phyloP scores from a whole-genome alignment of 2,329 filamentous ascomycete species.

The Trichophyton simii region DNA sequence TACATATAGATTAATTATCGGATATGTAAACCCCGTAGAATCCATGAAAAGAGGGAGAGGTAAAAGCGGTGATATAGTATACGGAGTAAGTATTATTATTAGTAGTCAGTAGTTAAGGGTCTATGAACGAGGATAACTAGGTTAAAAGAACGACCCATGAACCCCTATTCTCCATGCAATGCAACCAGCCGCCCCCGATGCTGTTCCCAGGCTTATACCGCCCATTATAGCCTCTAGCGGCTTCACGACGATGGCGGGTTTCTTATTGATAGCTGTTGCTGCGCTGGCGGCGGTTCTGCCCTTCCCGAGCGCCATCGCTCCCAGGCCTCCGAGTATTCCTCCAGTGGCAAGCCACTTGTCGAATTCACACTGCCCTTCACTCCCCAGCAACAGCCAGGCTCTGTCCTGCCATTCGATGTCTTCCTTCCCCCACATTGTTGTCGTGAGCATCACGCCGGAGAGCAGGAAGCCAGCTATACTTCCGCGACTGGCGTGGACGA shows the following conservation, averaged over 20 bases:
- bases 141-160: neutral
- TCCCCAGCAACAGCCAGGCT: slow-evolving; percentile 8
- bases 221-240: slow-evolving; percentile 3
- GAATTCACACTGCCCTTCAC: slow-evolving; percentile 5
- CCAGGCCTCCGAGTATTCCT: slow-evolving; percentile 5
- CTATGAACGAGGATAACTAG: no score
- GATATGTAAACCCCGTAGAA: neutral
- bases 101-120: no score
- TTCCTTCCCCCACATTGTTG: slow-evolving; percentile 7
- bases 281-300: slow-evolving; percentile 1
- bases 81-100: no score
- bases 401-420: slow-evolving; percentile 11
- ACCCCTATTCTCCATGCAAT: slow-evolving; percentile 9
- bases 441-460: slow-evolving; percentile 2
- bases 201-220: slow-evolving; percentile 8
- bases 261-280: neutral
- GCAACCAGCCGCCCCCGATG: slow-evolving; percentile 7
- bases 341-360: slow-evolving; percentile 6
- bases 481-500: slow-evolving; percentile 8
- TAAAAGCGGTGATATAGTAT: no score
- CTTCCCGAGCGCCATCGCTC: slow-evolving; percentile 1
- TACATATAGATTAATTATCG: neutral
- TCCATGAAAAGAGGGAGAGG: no score
- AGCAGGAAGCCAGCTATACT: slow-evolving; percentile 5
- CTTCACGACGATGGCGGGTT: neutral